Evolutionary conservation across 257 asterid genomes (phyloP).

Genomic region (Ligustrum vulgare): DNA sequence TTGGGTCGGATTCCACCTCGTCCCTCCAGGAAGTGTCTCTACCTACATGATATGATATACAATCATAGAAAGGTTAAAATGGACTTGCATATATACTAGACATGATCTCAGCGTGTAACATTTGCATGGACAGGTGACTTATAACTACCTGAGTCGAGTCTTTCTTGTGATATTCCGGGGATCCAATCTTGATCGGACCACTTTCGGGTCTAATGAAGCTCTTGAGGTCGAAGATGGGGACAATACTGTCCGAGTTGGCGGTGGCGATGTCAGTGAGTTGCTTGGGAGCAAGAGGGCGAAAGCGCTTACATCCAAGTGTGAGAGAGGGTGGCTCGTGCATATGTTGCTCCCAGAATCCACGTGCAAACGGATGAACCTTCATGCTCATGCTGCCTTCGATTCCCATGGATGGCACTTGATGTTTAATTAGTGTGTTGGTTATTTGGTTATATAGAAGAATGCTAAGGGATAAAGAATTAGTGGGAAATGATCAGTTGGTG

Average conservation of each 20-base stretch:
- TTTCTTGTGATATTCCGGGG: conserved; percentile 56
- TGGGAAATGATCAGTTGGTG: conserved; percentile 34
- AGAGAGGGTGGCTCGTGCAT: conserved; percentile 63
- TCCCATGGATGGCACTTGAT: conserved; percentile 45
- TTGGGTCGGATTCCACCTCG: conserved; percentile 94
- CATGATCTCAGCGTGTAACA: neutral
- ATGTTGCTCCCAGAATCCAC: conserved; percentile 62
- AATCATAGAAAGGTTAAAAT: neutral
- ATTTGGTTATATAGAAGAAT: conserved; percentile 59
- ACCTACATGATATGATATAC: conserved; percentile 37
- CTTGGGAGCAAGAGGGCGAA: conserved; percentile 80
- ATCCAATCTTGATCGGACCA: conserved; percentile 49
- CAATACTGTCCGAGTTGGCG: neutral
- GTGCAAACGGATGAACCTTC: conserved; percentile 82
- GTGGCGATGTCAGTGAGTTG: conserved; percentile 2
- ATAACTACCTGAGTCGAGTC: conserved; percentile 60
- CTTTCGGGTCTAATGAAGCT: conserved; percentile 76
- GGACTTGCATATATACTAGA: neutral
- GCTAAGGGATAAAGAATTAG: conserved; percentile 10
- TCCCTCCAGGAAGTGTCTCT: conserved; percentile 80
- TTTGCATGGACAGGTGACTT: neutral
- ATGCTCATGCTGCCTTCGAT: conserved; percentile 64
- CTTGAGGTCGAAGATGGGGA: conserved; percentile 54
- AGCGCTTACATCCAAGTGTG: conserved; percentile 81
- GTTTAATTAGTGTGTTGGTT: conserved; percentile 36